Evolutionary conservation across 2,329 filamentous ascomycete species (phyloP).

Genomic region (Phaeosphaeria sp.): DNA sequence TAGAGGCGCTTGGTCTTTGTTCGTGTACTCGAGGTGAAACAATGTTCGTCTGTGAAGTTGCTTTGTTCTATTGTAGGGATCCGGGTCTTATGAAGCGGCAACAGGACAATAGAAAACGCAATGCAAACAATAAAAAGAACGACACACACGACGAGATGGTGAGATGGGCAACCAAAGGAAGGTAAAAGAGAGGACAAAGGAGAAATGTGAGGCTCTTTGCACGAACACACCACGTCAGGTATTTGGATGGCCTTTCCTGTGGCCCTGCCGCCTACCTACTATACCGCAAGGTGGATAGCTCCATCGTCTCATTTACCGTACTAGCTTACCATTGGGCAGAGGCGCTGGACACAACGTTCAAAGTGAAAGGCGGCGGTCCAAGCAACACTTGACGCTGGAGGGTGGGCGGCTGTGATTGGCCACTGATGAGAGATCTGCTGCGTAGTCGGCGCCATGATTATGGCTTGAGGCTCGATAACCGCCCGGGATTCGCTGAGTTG

Average conservation of each 20-base stretch:
- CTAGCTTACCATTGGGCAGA: slow-evolving; percentile 33
- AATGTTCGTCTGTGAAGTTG: slow-evolving; percentile 34
- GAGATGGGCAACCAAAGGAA: slow-evolving; percentile 7
- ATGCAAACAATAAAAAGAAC: slow-evolving; percentile 14
- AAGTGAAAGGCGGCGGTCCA: slow-evolving; percentile 29
- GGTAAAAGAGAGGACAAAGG: slow-evolving; percentile 15
- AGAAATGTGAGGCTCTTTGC: slow-evolving; percentile 26
- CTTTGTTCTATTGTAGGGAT: slow-evolving; percentile 29
- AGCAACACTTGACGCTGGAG: slow-evolving; percentile 31
- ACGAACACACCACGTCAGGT: slow-evolving; percentile 35
- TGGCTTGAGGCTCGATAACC: slow-evolving; percentile 42
- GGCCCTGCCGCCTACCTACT: slow-evolving; percentile 32
- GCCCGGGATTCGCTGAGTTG: slow-evolving; percentile 45
- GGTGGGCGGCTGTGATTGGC: slow-evolving; percentile 41
- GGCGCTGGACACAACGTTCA: slow-evolving; percentile 32
- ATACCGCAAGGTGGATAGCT: slow-evolving; percentile 37
- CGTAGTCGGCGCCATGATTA: slow-evolving; percentile 41
- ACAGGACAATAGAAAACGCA: slow-evolving; percentile 10
- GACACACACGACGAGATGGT: slow-evolving; percentile 13
- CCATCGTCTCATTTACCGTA: slow-evolving; percentile 18
- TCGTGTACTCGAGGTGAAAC: slow-evolving; percentile 28
- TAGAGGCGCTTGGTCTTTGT: slow-evolving; percentile 35
- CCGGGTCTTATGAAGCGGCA: slow-evolving; percentile 21
- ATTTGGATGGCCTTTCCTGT: slow-evolving; percentile 22
- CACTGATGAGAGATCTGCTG: slow-evolving; percentile 28